Percentiles rank a stretch among this genome's conserved stretches.
Conservation (phyloP, 2,329 filamentous ascomycete species). For the Scopulariopsis brevicaulis region DNA sequence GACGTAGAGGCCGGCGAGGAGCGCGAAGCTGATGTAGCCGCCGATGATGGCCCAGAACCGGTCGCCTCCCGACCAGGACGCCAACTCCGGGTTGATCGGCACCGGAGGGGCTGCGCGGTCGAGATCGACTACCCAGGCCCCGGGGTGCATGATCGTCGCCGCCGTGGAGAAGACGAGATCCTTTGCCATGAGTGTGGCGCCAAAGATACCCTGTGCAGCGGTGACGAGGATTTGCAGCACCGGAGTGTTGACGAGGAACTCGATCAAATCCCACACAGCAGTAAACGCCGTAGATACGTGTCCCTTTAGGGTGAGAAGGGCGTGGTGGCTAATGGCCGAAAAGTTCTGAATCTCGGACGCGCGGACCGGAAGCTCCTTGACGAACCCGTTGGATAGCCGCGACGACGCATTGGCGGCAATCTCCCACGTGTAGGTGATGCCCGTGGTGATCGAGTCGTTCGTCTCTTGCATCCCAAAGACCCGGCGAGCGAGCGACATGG, state of each 20-base stretch:
- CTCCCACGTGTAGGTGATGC: slow-evolving; percentile 20
- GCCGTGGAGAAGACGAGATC: not conserved
- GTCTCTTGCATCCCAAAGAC: not conserved
- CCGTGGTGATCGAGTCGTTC: slow-evolving; percentile 5
- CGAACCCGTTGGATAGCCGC: slow-evolving; percentile 37
- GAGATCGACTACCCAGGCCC: slow-evolving; percentile 48
- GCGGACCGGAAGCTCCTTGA: slow-evolving; percentile 37
- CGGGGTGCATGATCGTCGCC: slow-evolving; percentile 28
- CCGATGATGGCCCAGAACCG: slow-evolving; percentile 61
- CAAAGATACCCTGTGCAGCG: not conserved
- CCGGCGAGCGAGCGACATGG: not conserved
- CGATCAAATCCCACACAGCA: not conserved
- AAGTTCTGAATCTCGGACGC: slow-evolving; percentile 62
- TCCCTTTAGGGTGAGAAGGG: slow-evolving; percentile 48
- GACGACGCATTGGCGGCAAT: slow-evolving; percentile 29
- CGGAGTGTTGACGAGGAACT: slow-evolving; percentile 1
- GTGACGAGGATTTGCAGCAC: not conserved
- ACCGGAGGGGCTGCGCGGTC: slow-evolving; percentile 25
- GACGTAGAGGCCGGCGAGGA: slow-evolving; percentile 69
- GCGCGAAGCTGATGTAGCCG: slow-evolving; percentile 69
- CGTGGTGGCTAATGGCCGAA: slow-evolving; percentile 64
- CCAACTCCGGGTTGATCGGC: slow-evolving; percentile 43
- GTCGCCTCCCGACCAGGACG: slow-evolving; percentile 57
- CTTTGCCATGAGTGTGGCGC: not conserved
- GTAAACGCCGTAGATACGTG: slow-evolving; percentile 14